Percentiles rank a stretch among this genome's conserved stretches.
Conservation (phyloP, 306 rosid species). For the Ammopiptanthus mongolicus region DNA sequence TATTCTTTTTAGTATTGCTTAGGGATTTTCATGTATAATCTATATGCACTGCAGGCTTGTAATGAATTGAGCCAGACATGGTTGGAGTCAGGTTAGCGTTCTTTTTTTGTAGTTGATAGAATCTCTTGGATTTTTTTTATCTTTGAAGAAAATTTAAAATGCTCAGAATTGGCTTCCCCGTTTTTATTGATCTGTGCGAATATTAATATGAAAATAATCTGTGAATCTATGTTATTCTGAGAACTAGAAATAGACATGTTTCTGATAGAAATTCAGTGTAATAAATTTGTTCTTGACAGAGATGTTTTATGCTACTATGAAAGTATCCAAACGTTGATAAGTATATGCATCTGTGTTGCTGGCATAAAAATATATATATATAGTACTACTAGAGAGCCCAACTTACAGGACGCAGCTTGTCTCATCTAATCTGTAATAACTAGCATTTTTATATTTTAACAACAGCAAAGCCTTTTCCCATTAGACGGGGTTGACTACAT, state of each 20-base stretch:
- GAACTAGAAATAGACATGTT: neutral
- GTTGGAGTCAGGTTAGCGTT: slow-evolving; percentile 85
- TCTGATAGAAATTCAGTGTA: neutral
- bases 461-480: no score
- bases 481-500: no score
- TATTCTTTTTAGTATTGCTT: neutral
- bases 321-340: neutral
- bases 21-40: neutral
- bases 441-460: no score
- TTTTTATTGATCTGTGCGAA: neutral
- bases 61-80: slow-evolving; percentile 94
- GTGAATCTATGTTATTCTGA: neutral
- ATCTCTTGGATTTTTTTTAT: neutral
- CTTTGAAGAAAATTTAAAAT: slow-evolving; percentile 1
- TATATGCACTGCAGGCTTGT: slow-evolving; percentile 66
- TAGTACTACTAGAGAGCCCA: no score
- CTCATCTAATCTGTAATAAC: no score
- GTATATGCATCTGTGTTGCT: neutral
- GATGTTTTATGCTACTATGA: neutral
- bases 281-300: neutral
- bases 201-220: slow-evolving; percentile 3
- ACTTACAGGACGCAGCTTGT: no score
- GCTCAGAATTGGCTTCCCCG: slow-evolving; percentile 8
- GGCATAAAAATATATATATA: neutral
- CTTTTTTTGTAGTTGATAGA: neutral